Base-by-base conservation (phyloP, 2,329 filamentous ascomycete species). In the Acephala macrosclerotiorum region DNA sequence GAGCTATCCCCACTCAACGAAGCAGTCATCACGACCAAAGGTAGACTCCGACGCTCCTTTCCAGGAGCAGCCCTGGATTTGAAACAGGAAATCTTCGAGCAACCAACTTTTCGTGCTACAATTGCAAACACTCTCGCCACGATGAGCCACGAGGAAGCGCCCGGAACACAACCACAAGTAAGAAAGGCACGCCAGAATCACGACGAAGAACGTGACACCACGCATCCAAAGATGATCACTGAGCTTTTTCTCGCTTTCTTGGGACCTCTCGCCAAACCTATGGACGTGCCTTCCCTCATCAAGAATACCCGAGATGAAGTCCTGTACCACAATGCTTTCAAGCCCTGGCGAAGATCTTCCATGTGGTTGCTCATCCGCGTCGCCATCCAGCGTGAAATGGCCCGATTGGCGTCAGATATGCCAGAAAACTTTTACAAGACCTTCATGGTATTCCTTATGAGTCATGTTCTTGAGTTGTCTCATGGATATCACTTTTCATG, bases 291-390 rank as follows among this genome's bases (percentile, higher is more conserved):
- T 0, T 74, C 76, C 0, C 77, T 88, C 16, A 75, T 68, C 55
- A 89, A 88, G 64, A 77, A 83, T 36, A 84, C 82, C 0, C 81
- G 84, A 1, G 85, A 89, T 51, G 85, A 88, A 16, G 79, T 87
- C 0, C 64, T 84, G 14, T 86, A 78, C 76, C 64, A 69, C 1
- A 55, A 74, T 61, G 61, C 65, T 16, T 67, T 65, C 0, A 38
- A 57, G 0, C 82, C 82, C 0, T 88, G 85, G 86, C 76, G 81
- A 18, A 74, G 82, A 58, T 87, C 85, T 7, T 77, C 85, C 0
- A 61, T 84, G 0, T 89, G 85, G 85, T 76, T 89, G 0, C 75
- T 88, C 0, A 60, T 88, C 1, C 83, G 86, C 0, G 84, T 87
- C 0, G 71, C 78, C 0, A 67, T 87, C 2, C 85, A 88, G 60